phyloP scores from a whole-genome alignment of 176 grass and related monocot genomes.

The Hyparrhenia diplandra region DNA sequence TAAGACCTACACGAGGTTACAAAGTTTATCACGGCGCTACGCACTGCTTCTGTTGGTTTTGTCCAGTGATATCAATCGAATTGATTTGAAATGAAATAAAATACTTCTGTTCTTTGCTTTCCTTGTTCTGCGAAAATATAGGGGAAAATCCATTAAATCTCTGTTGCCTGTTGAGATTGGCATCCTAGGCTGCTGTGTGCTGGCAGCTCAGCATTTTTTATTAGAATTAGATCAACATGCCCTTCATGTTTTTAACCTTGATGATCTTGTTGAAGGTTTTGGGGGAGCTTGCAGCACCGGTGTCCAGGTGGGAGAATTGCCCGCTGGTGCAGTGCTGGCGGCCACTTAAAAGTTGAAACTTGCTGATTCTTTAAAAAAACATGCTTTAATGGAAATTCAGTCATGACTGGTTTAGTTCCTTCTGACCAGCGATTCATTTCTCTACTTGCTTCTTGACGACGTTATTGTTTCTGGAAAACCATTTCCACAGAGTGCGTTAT shows the following conservation, averaged over 20 bases:
- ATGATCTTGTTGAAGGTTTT: constrained; percentile 99
- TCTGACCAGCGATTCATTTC: constrained; percentile 35
- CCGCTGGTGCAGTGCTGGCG: constrained; percentile 49
- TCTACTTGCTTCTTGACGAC: constrained; percentile 48
- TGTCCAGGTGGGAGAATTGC: constrained; percentile 56
- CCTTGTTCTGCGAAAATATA: not conserved
- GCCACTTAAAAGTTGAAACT: constrained; percentile 53
- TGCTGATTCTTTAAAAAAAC: constrained; percentile 36
- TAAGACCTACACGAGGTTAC: not conserved
- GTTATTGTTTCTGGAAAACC: constrained; percentile 63
- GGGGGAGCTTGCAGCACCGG: constrained; percentile 68
- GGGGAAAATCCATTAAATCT: not conserved
- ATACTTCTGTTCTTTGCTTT: not conserved
- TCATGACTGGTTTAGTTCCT: constrained; percentile 35
- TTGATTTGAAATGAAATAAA: not conserved
- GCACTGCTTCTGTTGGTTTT: not conserved
- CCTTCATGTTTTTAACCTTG: constrained; percentile 75
- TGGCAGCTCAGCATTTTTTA: constrained; percentile 30
- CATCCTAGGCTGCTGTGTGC: constrained; percentile 1
- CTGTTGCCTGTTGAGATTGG: not conserved
- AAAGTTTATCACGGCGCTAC: too few species aligned
- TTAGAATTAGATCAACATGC: constrained; percentile 45
- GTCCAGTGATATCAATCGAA: not conserved
- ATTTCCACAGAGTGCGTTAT: constrained; percentile 87
- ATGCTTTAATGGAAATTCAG: constrained; percentile 32